Conservation (phyloP, 1,139 yeast species). For the Wickerhamomyces sp. region DNA sequence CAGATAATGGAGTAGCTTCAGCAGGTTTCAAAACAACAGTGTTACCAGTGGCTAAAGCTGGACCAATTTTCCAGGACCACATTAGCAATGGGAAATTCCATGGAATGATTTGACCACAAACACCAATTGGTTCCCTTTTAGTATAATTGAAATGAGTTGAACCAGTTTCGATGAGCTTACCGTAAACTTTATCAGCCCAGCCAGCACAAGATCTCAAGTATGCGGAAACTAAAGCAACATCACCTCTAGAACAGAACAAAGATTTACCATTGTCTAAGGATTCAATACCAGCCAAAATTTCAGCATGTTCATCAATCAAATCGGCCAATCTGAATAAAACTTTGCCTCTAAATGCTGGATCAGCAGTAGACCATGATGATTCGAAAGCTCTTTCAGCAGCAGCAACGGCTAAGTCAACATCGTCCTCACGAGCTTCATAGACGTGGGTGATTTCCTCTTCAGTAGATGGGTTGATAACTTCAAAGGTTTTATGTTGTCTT, state of each 20-base stretch:
- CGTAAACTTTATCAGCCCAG: slow-evolving; percentile 70
- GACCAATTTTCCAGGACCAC: slow-evolving; percentile 79
- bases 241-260: slow-evolving; percentile 46
- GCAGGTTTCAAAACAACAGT: slow-evolving; percentile 79
- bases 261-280: slow-evolving; percentile 78
- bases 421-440: slow-evolving; percentile 42
- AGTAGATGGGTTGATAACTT: slow-evolving; percentile 42
- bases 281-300: slow-evolving; percentile 57
- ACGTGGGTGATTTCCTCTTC: slow-evolving; percentile 42
- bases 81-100: slow-evolving; percentile 85
- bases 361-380: slow-evolving; percentile 36
- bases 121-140: slow-evolving; percentile 64
- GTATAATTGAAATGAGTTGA: slow-evolving; percentile 47
- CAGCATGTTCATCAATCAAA: slow-evolving; percentile 51
- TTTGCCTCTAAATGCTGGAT: slow-evolving; percentile 47
- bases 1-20: slow-evolving; percentile 79
- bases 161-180: slow-evolving; percentile 58
- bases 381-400: slow-evolving; percentile 43
- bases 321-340: slow-evolving; percentile 58
- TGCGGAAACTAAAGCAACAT: slow-evolving; percentile 52
- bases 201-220: slow-evolving; percentile 70
- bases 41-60: slow-evolving; percentile 81
- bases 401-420: slow-evolving; percentile 42
- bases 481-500: slow-evolving; percentile 34
- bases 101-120: slow-evolving; percentile 79